Base-by-base conservation (phyloP, 2,329 filamentous ascomycete genomes). In the Beauveria sp. region DNA sequence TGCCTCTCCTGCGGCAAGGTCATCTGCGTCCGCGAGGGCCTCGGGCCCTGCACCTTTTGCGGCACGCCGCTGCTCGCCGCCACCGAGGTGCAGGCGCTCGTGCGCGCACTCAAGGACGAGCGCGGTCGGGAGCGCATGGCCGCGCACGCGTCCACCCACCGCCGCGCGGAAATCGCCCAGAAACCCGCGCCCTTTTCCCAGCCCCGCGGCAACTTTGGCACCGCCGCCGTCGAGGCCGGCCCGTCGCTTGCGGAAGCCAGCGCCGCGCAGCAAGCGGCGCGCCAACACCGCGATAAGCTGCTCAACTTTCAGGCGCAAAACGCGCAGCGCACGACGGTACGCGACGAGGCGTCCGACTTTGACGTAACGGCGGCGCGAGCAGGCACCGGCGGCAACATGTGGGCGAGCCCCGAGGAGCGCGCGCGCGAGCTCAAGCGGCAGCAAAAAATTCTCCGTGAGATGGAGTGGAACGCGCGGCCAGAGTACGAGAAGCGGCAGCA, bases 11-110 rank as follows among this genome's bases (percentile, higher is more conserved):
- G 94, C 68, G 94, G 94, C 62, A 97, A 97, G 72, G 91, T 99
- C 14, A 88, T 97, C 59, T 99, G 94, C 72, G 85, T 96, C 26
- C 92, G 94, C 69, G 92, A 99, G 74, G 94, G 94, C 0, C 80
- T 97, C 0, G 93, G 93, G 0, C 93, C 93, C 0, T 99, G 94
- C 73, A 97, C 93, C 0, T 97, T 90, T 70, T 99, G 94, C 76
- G 86, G 86, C 0, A 80, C 83, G 0, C 85, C 91, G 0, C 78
- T 99, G 0, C 77, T 99, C 8, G 87, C 82, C 34, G 72, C 84
- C 0, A 76, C 82, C 3, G 92, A 97, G 59, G 84, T 96, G 10
- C 88, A 96, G 68, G 85, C 83, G 40, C 96, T 99, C 84, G 89
- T 97, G 54, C 82, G 84, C 28, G 87, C 93, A 67, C 80, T 99